A percentile compares a stretch with the other conserved stretches of the same genome.
Evolutionary conservation across 192 early-diverging fungal genomes (phyloP).

Genomic region (Neocallimastix lanati): DNA sequence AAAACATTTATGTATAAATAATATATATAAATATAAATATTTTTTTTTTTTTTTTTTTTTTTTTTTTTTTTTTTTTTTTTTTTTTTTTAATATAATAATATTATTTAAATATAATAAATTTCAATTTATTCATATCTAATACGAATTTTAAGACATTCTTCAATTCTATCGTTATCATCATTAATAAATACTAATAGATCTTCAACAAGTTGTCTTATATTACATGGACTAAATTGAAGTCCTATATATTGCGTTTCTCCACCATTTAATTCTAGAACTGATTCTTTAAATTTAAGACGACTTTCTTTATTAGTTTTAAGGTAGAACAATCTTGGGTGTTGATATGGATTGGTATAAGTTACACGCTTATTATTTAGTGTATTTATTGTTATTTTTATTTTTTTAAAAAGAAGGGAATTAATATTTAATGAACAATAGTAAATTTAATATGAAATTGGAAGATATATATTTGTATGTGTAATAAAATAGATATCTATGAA

Average conservation of each 20-base stretch:
- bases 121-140: not conserved
- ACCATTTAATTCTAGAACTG: not conserved
- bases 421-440: no score
- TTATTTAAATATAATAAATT: no score
- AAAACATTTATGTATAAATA: no score
- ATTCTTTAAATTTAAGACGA: not conserved
- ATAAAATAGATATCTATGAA: no score
- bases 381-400: no score
- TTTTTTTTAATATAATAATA: not conserved
- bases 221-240: not conserved
- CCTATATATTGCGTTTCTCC: not conserved
- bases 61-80: no score
- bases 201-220: not conserved
- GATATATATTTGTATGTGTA: no score
- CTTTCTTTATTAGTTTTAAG: not conserved
- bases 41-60: no score
- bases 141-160: not conserved
- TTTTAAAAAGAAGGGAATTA: not conserved
- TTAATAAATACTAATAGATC: conserved; percentile 4
- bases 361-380: not conserved
- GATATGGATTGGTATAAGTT: conserved; percentile 1
- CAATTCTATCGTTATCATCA: conserved; percentile 3
- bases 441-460: no score
- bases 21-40: no score
- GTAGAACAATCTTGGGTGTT: not conserved